Evolutionary conservation across 352 stramenopile species (phyloP).

Genomic region (Thalassiosira exigua): DNA sequence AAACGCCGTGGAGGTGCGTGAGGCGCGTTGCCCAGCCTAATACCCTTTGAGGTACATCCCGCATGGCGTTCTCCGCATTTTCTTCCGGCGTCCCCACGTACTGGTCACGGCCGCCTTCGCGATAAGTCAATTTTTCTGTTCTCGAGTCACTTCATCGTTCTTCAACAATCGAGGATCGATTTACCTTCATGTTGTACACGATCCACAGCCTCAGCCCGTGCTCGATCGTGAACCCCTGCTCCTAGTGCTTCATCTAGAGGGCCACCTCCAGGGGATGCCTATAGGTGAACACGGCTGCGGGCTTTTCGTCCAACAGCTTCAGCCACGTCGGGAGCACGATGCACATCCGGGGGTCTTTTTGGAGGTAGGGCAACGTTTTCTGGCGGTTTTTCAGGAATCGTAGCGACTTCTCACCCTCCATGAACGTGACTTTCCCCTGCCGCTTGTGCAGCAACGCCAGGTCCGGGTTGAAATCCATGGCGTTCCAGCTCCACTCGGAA

Average conservation of each 20-base stretch:
- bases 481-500: conserved; percentile 71
- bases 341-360: conserved; percentile 88
- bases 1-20: no score
- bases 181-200: conserved; percentile 85
- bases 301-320: conserved; percentile 75
- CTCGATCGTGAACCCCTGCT: conserved; percentile 68
- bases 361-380: conserved; percentile 76
- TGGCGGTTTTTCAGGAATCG: conserved; percentile 77
- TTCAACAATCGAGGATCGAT: no score
- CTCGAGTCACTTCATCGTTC: no score
- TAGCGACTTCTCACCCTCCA: conserved; percentile 54
- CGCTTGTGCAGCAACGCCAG: conserved; percentile 65
- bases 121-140: no score
- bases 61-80: no score
- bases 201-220: conserved; percentile 84
- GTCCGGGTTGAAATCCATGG: conserved; percentile 73
- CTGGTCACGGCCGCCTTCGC: no score
- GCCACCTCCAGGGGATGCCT: conserved; percentile 86
- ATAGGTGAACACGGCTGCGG: conserved; percentile 86
- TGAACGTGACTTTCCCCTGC: conserved; percentile 60
- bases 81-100: no score
- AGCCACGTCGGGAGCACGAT: conserved; percentile 85
- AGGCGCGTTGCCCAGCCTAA: no score
- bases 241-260: conserved; percentile 80
- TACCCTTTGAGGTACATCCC: no score